phyloP scores from a whole-genome alignment of 1,139 yeast species.

The Hyphopichia wangnamkhiaoensis region DNA sequence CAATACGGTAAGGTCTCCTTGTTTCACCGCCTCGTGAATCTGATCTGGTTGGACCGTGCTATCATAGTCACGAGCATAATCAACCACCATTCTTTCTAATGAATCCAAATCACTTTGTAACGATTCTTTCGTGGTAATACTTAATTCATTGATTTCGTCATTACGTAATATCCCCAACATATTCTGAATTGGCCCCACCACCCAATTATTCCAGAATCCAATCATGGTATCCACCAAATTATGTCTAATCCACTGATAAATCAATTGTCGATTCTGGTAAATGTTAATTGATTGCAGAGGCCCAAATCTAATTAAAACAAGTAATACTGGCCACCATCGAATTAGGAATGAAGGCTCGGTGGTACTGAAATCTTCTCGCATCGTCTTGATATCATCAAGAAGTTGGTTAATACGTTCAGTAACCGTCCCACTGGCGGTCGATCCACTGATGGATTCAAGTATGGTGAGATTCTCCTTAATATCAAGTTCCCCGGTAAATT shows the following conservation, averaged over 20 bases:
- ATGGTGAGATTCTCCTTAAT: background rate
- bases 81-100: conserved; percentile 83
- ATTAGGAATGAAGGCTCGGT: conserved; percentile 53
- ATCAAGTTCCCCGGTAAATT: conserved; percentile 1
- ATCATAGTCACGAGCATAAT: conserved; percentile 57
- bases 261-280: conserved; percentile 6
- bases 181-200: conserved; percentile 71
- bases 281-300: conserved; percentile 47
- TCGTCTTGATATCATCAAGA: conserved; percentile 5
- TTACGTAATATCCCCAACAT: conserved; percentile 80
- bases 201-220: conserved; percentile 82
- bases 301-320: conserved; percentile 44
- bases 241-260: conserved; percentile 3
- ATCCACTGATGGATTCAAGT: background rate
- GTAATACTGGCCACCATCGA: conserved; percentile 69
- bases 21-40: conserved; percentile 46
- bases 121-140: conserved; percentile 79
- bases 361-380: too few relatives aligned
- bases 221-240: conserved; percentile 10
- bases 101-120: conserved; percentile 76
- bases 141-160: conserved; percentile 69
- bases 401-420: conserved; percentile 13
- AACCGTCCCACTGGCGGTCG: conserved; percentile 6
- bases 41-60: conserved; percentile 19
- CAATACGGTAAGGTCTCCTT: conserved; percentile 77